Evolutionary conservation across 768 basidiomycete genomes (phyloP).

Genomic region (Pleurotus eryngii): DNA sequence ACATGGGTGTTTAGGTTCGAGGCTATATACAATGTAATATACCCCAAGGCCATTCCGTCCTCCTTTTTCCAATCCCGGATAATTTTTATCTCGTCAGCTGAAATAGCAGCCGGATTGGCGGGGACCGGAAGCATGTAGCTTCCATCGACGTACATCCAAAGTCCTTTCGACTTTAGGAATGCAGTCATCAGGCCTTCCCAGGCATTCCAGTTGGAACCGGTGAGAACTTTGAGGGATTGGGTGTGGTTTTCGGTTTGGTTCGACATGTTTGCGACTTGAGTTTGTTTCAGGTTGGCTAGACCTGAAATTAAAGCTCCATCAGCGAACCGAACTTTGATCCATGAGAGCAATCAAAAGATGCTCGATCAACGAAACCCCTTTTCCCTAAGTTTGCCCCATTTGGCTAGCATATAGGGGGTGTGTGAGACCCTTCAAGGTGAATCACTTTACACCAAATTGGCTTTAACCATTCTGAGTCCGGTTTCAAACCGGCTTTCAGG

Average conservation of each 20-base stretch:
- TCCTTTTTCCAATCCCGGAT: neutral
- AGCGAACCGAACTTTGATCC: neutral
- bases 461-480: too few species aligned
- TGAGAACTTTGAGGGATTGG: neutral
- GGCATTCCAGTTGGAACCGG: neutral
- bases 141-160: neutral
- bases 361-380: neutral
- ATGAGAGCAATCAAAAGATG: neutral
- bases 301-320: neutral
- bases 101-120: neutral
- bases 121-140: neutral
- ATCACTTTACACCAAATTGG: too few species aligned
- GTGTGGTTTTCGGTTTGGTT: neutral
- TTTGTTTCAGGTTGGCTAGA: neutral
- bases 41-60: neutral
- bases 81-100: neutral
- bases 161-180: neutral
- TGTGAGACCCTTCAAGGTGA: neutral
- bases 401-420: neutral
- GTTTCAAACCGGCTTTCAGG: too few species aligned
- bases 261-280: neutral
- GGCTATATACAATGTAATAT: neutral
- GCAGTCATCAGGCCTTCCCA: neutral
- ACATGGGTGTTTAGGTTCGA: neutral
- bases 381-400: neutral